phyloP scores from a whole-genome alignment of 2,329 filamentous ascomycete genomes.

The Colletotrichum destructivum region DNA sequence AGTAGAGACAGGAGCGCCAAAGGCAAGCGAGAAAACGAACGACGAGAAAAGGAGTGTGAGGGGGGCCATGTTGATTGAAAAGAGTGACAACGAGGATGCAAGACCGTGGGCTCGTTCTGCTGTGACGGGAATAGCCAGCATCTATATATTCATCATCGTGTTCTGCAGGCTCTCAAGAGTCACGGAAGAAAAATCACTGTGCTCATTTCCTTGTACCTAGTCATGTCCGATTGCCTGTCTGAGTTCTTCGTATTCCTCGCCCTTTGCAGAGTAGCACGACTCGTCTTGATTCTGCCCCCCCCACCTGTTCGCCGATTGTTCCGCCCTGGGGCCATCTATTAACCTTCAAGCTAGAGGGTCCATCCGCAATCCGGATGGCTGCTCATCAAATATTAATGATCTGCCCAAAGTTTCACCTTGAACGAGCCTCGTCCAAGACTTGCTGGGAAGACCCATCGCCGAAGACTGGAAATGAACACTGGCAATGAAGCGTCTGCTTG shows the following conservation, averaged over 20 bases:
- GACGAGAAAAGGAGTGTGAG: slow-evolving; percentile 27
- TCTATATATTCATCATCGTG: background rate
- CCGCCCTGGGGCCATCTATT: background rate
- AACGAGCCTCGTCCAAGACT: no score
- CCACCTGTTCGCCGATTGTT: background rate
- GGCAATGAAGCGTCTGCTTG: no score
- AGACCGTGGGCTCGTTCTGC: accelerated
- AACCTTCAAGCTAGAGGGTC: background rate
- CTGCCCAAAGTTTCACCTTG: background rate
- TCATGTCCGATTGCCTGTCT: background rate
- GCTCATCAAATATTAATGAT: background rate
- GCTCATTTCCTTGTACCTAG: background rate
- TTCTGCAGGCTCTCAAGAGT: background rate
- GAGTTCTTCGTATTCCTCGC: background rate
- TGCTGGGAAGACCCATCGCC: no score
- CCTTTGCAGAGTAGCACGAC: background rate
- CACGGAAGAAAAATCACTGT: background rate
- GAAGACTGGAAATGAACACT: no score
- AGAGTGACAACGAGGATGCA: background rate
- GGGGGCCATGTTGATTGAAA: slow-evolving; percentile 7
- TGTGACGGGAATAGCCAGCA: background rate
- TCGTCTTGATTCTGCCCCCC: slow-evolving; percentile 3
- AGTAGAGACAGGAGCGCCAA: slow-evolving; percentile 6
- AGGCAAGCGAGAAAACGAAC: slow-evolving; percentile 24
- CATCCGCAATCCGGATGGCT: background rate